Evolutionary conservation across 176 grass and related monocot species (phyloP).

Genomic region (Pharus latifolius): DNA sequence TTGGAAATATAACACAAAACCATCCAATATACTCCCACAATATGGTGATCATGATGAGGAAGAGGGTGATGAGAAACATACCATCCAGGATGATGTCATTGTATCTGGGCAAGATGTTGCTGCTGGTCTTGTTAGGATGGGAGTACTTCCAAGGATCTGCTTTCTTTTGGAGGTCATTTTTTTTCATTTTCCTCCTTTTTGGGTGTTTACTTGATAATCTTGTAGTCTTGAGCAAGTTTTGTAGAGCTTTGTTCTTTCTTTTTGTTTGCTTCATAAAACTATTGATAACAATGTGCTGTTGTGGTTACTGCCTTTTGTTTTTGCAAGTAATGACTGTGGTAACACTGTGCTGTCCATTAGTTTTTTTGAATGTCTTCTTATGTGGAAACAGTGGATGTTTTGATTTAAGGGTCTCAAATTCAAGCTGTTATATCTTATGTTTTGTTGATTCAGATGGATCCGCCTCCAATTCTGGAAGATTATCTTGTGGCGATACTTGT

Average conservation of each 20-base stretch:
- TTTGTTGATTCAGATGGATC: slow-evolving; percentile 70
- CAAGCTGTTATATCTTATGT: neutral
- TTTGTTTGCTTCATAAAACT: too few species aligned
- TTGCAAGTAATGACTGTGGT: neutral
- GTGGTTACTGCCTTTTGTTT: neutral
- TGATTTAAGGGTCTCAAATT: slow-evolving; percentile 23
- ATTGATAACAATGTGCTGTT: too few species aligned
- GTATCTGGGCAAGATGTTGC: slow-evolving; percentile 90
- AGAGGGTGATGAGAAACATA: slow-evolving; percentile 63
- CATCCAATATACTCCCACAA: slow-evolving; percentile 59
- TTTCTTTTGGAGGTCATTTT: slow-evolving; percentile 72
- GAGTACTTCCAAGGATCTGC: slow-evolving; percentile 76
- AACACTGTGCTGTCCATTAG: too few species aligned
- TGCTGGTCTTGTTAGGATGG: slow-evolving; percentile 94
- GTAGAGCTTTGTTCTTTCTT: neutral
- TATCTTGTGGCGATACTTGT: slow-evolving; percentile 74
- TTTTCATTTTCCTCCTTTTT: neutral
- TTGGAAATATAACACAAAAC: slow-evolving; percentile 94
- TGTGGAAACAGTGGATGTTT: neutral
- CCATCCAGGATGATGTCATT: slow-evolving; percentile 73
- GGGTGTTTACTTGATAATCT: neutral
- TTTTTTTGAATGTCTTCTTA: slow-evolving; percentile 2
- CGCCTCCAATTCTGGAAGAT: slow-evolving; percentile 58
- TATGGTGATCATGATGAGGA: slow-evolving; percentile 46
- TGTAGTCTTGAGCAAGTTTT: neutral